Evolutionary conservation across 352 stramenopile genomes (phyloP), one percentile per base, ranked within the genome.

Genomic region (Phytophthora podocarpi): DNA sequence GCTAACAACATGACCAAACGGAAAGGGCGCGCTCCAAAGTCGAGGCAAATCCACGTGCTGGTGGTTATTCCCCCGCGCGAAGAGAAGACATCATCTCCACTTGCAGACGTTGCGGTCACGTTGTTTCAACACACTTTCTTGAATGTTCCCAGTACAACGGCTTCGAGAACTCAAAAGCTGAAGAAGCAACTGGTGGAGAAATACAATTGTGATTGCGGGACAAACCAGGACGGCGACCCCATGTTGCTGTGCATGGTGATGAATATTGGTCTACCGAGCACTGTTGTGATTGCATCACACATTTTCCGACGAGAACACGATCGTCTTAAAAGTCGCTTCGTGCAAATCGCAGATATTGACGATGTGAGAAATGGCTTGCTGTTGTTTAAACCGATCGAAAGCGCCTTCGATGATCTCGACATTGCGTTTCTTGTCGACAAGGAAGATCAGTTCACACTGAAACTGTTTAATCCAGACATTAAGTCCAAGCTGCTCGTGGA

Each of bases 331-430:
- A n/a, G n/a, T 53, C 13, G 1, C 7, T 59, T 51, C 12, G 41
- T 41, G 52, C 40, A 61, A 61, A 52, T 61, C 41, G n/a, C 3
- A 1, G 28, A 53, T 61, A 61, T 61, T 52, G 52, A 53, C 41
- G 31, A 60, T 39, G 23, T 52, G 40, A 61, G 32, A 37, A 61
- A 61, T 45, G 51, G 51, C 13, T 59, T 59, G 30, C 30, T 59
- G 30, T 49, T 62, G 26, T 62, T 62, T 12, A 62, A 54, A 54
- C 42, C 41, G 32, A 61, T 61, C 34, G 13, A 53, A 61, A 48
- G 42, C 53, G 53, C 54, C 42, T 49, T 62, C 26, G 34, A 54
- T 53, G 12, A 55, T 43, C 54, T 42, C 26, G 12, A 48, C 24
- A 52, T 61, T 32, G 15, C 30, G 53, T 34, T 61, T 53, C 41